Evolutionary conservation across 495 filamentous ascomycete species (phyloP).

Genomic region (Podospora appendiculata): DNA sequence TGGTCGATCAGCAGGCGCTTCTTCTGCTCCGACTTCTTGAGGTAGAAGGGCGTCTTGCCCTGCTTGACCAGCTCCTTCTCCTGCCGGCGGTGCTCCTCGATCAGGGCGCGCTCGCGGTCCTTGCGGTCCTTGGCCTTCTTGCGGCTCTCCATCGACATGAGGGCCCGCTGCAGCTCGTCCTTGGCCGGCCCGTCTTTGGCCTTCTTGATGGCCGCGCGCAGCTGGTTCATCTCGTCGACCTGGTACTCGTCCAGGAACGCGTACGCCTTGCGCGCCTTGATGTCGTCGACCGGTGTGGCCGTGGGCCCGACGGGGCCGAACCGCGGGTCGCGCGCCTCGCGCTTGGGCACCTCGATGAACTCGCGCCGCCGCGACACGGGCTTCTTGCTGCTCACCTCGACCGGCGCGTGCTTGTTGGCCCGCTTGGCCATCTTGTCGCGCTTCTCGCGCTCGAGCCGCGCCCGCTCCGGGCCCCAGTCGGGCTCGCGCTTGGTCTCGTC

Average conservation of each 20-base stretch:
- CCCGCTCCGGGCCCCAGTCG: slow-evolving; percentile 5
- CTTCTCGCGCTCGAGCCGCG: slow-evolving; percentile 5
- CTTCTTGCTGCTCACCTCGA: slow-evolving; percentile 69
- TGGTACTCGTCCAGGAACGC: slow-evolving; percentile 81
- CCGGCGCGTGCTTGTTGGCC: slow-evolving; percentile 79
- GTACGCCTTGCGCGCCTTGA: slow-evolving; percentile 59
- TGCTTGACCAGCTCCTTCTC: slow-evolving; percentile 77
- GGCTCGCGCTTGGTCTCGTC: not conserved
- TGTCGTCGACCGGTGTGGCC: slow-evolving; percentile 41
- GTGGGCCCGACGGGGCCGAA: slow-evolving; percentile 40
- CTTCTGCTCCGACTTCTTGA: slow-evolving; percentile 88
- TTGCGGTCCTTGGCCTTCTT: slow-evolving; percentile 60
- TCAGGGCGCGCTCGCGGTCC: slow-evolving; percentile 55
- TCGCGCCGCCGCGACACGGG: slow-evolving; percentile 73
- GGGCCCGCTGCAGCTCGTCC: slow-evolving; percentile 57
- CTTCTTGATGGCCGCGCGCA: slow-evolving; percentile 57
- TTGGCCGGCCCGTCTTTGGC: slow-evolving; percentile 54
- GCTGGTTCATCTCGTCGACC: slow-evolving; percentile 63
- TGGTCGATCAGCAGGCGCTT: slow-evolving; percentile 70
- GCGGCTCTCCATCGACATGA: slow-evolving; percentile 61
- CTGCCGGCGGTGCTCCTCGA: slow-evolving; percentile 64
- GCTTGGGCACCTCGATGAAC: slow-evolving; percentile 50
- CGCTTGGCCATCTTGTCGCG: slow-evolving; percentile 28
- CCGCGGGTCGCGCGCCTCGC: slow-evolving; percentile 70
- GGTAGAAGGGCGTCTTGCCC: slow-evolving; percentile 88